Conservation (phyloP, 106 monocot species). For the Apostasia shenzhenica region DNA sequence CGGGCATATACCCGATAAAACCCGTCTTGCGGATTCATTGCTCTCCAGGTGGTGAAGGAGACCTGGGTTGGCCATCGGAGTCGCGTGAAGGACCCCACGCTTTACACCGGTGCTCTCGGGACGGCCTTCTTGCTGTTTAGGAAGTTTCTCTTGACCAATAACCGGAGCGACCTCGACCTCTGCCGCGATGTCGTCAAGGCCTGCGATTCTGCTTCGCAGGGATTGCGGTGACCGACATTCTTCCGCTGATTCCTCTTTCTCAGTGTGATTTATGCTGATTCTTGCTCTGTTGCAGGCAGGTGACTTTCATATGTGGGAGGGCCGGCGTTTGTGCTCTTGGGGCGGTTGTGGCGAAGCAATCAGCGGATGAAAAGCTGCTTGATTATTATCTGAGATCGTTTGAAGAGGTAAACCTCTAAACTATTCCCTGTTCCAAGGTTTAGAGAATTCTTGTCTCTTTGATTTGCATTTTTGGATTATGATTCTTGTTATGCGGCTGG, state of each 20-base stretch:
- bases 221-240: slow-evolving; percentile 27
- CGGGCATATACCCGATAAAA: background rate
- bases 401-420: slow-evolving; percentile 39
- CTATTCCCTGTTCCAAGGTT: too few species aligned
- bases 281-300: slow-evolving; percentile 27
- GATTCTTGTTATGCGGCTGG: too few species aligned
- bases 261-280: background rate
- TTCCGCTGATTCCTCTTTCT: background rate
- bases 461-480: too few species aligned
- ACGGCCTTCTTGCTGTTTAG: slow-evolving; percentile 75
- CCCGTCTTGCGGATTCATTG: background rate
- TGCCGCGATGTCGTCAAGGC: slow-evolving; percentile 47
- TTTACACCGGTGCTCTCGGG: slow-evolving; percentile 72
- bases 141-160: slow-evolving; percentile 41
- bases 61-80: slow-evolving; percentile 42
- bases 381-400: slow-evolving; percentile 65
- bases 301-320: slow-evolving; percentile 74
- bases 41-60: slow-evolving; percentile 59
- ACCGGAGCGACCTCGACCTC: slow-evolving; percentile 38
- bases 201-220: slow-evolving; percentile 38
- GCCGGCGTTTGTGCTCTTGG: slow-evolving; percentile 94
- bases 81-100: slow-evolving; percentile 38
- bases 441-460: too few species aligned
- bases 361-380: slow-evolving; percentile 38
- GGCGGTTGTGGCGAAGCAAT: slow-evolving; percentile 56